Base-by-base conservation (phyloP, 2,329 filamentous ascomycete species). In the Pseudogymnoascus sp. region DNA sequence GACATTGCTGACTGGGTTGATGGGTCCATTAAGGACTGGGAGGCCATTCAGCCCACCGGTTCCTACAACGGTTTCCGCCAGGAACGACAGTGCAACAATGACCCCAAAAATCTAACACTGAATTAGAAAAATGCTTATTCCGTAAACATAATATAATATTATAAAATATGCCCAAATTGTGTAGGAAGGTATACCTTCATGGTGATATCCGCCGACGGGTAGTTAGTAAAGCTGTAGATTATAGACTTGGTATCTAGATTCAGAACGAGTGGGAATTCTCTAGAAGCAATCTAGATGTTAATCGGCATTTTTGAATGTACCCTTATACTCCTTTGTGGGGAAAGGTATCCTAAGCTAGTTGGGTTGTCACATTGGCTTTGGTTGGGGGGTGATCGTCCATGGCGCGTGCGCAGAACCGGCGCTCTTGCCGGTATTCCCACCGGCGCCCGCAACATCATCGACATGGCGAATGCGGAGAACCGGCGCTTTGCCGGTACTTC, bases 11-110 rank as follows among this genome's bases (percentile, higher is more conserved):
- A 64, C 26, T 14, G 63, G n/a, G 37, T 61, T 65, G 24, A 70
- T 67, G 21, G 69, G 69, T 5, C 70, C 70, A 56, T 71, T 72
- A 14, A 71, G 67, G 16, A 68, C 61, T 6, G 70, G 70, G n/a
- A 71, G 64, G 6, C 67, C 65, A 42, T 42, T 42, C 2, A 68
- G 62, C 3, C 64, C 61, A 10, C 67, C 67, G 10, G 67, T 67
- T 7, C 66, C 67, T 10, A 29, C 31, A 11, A 42, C 40, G 10
- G 19, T 42, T 8, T 21, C 16, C 4, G 10, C 16, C 40, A 42
- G 19, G 16, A 42, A 42, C 40, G 10, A 42, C 19, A 42, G 40
- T 13, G 16, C 40, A 42, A 8, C 10, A 42, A 42, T 21, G 8
- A 21, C 19, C 19, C 10, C 19, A 13, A 42, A 21, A 42, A 42